A percentile compares a stretch with the other conserved stretches of the same genome.
Conservation (phyloP, 1,284 basidiomycete genomes). For the Apiotrichum sp. region DNA sequence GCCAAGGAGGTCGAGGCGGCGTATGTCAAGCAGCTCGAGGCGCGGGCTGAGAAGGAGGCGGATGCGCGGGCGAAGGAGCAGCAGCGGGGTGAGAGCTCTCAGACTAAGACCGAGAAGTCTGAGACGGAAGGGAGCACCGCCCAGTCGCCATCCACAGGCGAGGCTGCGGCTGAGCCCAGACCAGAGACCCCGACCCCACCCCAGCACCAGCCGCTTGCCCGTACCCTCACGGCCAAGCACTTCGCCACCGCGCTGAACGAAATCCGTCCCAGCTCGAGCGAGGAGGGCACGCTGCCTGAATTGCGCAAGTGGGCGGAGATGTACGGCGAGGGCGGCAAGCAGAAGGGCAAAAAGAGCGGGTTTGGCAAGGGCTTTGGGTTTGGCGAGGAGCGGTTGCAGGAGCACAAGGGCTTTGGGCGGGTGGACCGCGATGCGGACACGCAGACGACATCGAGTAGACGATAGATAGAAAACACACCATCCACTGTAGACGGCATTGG, state of each 20-base stretch:
- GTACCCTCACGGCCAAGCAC: conserved; percentile 50
- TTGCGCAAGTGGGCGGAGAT: conserved; percentile 80
- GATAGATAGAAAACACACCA: neutral
- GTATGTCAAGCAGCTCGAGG: conserved; percentile 11
- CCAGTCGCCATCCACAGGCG: neutral
- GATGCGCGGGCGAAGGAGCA: neutral
- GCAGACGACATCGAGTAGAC: neutral
- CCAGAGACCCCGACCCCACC: neutral
- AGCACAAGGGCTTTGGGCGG: conserved; percentile 10
- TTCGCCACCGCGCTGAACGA: conserved; percentile 76
- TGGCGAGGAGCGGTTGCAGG: conserved; percentile 22
- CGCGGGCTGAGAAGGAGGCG: conserved; percentile 4
- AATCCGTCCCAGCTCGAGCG: conserved; percentile 78
- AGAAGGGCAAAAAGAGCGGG: conserved; percentile 42
- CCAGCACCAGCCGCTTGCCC: conserved; percentile 1
- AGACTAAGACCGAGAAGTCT: no score
- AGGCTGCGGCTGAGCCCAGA: neutral
- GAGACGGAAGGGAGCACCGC: neutral
- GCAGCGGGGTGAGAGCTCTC: no score
- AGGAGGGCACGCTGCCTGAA: conserved; percentile 70
- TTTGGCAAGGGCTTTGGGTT: conserved; percentile 50
- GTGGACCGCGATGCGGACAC: neutral
- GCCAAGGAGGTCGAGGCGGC: conserved; percentile 14
- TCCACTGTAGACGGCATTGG: neutral
- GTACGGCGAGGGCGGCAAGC: conserved; percentile 62